These are phyloP conservation scores for Chalciporus sphaerocephalus DNA, from an alignment of 768 basidiomycete genomes.

Conservation along the genomic window DNA sequence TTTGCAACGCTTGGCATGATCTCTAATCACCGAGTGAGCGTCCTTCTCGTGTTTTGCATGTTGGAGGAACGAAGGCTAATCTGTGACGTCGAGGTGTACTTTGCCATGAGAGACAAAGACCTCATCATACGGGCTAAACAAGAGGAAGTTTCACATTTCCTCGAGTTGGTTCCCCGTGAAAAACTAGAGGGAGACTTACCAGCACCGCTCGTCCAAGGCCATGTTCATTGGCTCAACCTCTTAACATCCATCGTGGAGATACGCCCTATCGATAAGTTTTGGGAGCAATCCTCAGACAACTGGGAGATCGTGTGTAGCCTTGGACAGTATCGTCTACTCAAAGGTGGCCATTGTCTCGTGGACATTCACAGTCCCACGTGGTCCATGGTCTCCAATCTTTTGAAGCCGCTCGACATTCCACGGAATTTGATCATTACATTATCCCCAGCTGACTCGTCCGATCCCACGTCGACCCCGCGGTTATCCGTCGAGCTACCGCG, in stretches of 20 bases:
- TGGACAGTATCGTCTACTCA: not conserved
- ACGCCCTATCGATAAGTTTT: conserved; percentile 12
- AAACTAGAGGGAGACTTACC: conserved; percentile 19
- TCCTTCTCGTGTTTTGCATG: not conserved
- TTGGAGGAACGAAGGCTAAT: not conserved
- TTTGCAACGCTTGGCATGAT: conserved; percentile 20
- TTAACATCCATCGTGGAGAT: conserved; percentile 13
- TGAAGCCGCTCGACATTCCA: conserved; percentile 12
- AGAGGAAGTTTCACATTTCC: not conserved
- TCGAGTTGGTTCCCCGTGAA: conserved; percentile 15
- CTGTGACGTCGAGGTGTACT: not conserved
- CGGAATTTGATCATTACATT: conserved; percentile 16
- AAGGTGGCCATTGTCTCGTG: conserved; percentile 4
- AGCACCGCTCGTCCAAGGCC: conserved; percentile 10
- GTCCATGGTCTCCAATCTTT: conserved; percentile 13
- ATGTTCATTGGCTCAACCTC: conserved; percentile 24
- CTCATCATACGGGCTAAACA: not conserved
- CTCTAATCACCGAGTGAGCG: conserved; percentile 17
- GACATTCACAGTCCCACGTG: conserved; percentile 19
- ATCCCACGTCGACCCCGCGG: not conserved
- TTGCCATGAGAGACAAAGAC: not conserved
- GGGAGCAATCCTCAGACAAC: conserved; percentile 15
- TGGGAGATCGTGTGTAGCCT: conserved; percentile 11
- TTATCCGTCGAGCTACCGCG: conserved; percentile 33
- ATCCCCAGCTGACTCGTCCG: not conserved